Conservation (phyloP, 805 yeast genomes). For the Teunomyces panamensis region DNA sequence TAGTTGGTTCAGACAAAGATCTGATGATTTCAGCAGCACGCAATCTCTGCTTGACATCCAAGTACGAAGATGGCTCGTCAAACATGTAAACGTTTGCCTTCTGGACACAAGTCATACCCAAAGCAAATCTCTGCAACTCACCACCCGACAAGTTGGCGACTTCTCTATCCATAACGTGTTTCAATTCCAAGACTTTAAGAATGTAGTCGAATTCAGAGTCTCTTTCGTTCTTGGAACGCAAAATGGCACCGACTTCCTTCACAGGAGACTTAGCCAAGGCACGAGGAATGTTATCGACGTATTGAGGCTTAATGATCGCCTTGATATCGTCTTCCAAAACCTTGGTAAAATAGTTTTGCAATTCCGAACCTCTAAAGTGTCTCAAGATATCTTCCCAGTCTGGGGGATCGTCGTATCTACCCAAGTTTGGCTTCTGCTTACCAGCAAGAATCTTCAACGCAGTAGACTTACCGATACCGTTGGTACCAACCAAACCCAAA, state of each 20-base stretch:
- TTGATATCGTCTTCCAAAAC: constrained; percentile 90
- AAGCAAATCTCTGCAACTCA: constrained; percentile 96
- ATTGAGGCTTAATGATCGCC: constrained; percentile 98
- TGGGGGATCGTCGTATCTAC: constrained; percentile 92
- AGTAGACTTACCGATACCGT: constrained; percentile 98
- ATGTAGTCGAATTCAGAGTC: constrained; percentile 62
- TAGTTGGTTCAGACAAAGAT: constrained; percentile 69
- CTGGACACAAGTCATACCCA: constrained; percentile 96
- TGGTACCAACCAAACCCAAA: constrained; percentile 94
- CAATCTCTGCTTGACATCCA: constrained; percentile 98
- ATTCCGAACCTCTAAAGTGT: constrained; percentile 94
- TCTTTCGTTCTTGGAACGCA: constrained; percentile 76
- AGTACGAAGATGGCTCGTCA: constrained; percentile 97
- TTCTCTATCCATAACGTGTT: constrained; percentile 78
- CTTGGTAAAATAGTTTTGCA: constrained; percentile 94
- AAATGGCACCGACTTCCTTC: constrained; percentile 79
- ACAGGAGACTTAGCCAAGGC: constrained; percentile 86
- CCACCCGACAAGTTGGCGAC: constrained; percentile 93
- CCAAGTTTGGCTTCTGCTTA: constrained; percentile 95
- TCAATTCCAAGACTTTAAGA: constrained; percentile 69
- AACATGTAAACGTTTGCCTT: constrained; percentile 96
- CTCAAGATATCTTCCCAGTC: constrained; percentile 93
- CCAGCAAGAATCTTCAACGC: constrained; percentile 96
- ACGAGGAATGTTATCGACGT: constrained; percentile 95
- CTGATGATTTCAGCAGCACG: constrained; percentile 95